These are phyloP conservation scores for Lycium ferocissimum DNA, from an alignment of 257 asterid species.

Conservation along the genomic window DNA sequence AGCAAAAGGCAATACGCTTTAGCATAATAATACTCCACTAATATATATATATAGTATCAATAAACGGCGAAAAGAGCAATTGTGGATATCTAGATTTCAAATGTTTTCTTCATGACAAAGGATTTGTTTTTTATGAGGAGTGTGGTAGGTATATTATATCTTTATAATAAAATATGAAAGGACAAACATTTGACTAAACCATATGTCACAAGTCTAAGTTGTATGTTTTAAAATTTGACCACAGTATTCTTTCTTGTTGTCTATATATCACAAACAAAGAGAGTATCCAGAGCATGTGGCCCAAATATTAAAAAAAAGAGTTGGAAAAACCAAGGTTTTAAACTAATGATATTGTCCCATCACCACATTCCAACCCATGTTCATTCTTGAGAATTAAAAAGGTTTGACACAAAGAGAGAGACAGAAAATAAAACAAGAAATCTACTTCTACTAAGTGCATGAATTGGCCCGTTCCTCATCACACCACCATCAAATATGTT, in stretches of 20 bases:
- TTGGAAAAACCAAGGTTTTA: conserved; percentile 34
- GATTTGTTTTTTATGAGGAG: not conserved
- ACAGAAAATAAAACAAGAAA: conserved; percentile 16
- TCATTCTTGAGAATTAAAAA: conserved; percentile 36
- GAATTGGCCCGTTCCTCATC: conserved; percentile 42
- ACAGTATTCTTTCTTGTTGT: not conserved
- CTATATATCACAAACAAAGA: conserved; percentile 1
- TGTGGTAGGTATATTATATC: not conserved
- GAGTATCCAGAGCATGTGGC: conserved; percentile 19
- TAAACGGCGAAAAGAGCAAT: not conserved
- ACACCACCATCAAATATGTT: conserved; percentile 54
- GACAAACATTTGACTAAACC: not conserved
- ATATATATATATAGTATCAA: not conserved
- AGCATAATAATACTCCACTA: not conserved
- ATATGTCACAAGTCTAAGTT: conserved; percentile 22
- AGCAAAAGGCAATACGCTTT: not conserved
- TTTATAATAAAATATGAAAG: not conserved
- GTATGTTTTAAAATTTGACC: conserved; percentile 27
- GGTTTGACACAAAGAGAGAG: not conserved
- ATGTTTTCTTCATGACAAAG: not conserved
- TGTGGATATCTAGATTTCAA: not conserved
- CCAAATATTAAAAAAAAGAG: conserved; percentile 1
- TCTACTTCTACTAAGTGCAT: conserved; percentile 42
- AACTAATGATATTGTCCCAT: conserved; percentile 55
- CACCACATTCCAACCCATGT: conserved; percentile 41